These are phyloP conservation scores for Saururus chinensis DNA, from an alignment of 164 flowering plant species.

Conservation along the genomic window DNA sequence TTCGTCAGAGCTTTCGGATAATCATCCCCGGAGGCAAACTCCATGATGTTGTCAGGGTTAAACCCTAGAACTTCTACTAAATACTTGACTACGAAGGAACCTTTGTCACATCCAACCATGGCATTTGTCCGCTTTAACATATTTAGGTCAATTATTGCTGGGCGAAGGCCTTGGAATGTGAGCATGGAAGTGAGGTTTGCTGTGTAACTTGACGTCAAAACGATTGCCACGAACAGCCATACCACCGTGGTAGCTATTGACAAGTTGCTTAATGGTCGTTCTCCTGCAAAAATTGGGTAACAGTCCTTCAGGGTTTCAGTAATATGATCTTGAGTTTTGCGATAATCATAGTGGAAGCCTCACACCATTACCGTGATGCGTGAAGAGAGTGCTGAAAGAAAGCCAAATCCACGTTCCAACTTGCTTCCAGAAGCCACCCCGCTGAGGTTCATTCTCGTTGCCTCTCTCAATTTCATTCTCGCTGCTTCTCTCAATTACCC, in stretches of 20 bases:
- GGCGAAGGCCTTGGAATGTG: slow-evolving; percentile 7
- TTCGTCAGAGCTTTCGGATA: not conserved
- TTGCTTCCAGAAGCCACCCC: slow-evolving; percentile 33
- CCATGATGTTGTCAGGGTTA: slow-evolving; percentile 3
- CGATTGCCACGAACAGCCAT: slow-evolving; percentile 17
- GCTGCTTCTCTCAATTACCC: slow-evolving; percentile 34
- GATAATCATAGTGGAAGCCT: not conserved
- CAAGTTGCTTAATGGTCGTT: slow-evolving; percentile 9
- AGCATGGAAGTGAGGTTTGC: no score
- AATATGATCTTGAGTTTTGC: not conserved
- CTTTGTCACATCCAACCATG: slow-evolving; percentile 7
- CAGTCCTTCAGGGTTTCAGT: not conserved
- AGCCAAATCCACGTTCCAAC: slow-evolving; percentile 43
- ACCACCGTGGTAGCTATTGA: slow-evolving; percentile 8
- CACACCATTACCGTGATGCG: slow-evolving; percentile 42
- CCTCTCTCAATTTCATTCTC: no score
- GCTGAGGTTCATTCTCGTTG: slow-evolving; percentile 29
- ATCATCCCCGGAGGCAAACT: not conserved
- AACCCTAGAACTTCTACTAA: slow-evolving; percentile 8
- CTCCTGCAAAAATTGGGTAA: slow-evolving; percentile 1
- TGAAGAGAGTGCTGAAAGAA: slow-evolving; percentile 48
- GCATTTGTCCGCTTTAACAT: slow-evolving; percentile 1
- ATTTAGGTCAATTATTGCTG: slow-evolving; percentile 1
- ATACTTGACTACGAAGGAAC: slow-evolving; percentile 7
- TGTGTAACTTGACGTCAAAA: slow-evolving; percentile 16